Conservation (phyloP, 2,329 filamentous ascomycete genomes). For the Escovopsis sp. region DNA sequence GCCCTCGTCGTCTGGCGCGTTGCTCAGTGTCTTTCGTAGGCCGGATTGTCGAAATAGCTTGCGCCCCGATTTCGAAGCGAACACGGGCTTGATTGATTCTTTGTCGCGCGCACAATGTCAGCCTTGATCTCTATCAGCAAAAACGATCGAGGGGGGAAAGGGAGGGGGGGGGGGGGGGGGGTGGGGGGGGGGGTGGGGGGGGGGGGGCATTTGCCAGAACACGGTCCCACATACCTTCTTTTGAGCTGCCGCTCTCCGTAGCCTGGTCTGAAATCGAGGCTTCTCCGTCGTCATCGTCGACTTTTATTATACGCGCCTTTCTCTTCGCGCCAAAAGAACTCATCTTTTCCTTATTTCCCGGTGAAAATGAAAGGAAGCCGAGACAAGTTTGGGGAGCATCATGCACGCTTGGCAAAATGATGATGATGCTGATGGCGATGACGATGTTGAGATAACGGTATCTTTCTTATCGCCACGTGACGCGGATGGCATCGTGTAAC, state of each 20-base stretch:
- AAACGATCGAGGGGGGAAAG: slow-evolving; percentile 10
- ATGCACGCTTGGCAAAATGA: background rate
- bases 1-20: slow-evolving; percentile 23
- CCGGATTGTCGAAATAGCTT: slow-evolving; percentile 44
- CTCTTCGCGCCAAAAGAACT: slow-evolving; percentile 41
- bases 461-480: slow-evolving; percentile 38
- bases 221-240: slow-evolving; percentile 22
- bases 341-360: slow-evolving; percentile 23
- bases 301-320: slow-evolving; percentile 65
- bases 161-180: background rate
- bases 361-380: too few relatives aligned
- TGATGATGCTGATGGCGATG: slow-evolving; percentile 2
- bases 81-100: slow-evolving; percentile 23
- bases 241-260: slow-evolving; percentile 11
- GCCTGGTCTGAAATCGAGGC: slow-evolving; percentile 7
- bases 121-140: slow-evolving; percentile 22
- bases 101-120: slow-evolving; percentile 13
- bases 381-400: background rate
- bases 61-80: slow-evolving; percentile 29
- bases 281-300: slow-evolving; percentile 54
- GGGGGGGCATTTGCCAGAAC: too few relatives aligned
- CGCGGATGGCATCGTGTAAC: slow-evolving; percentile 10
- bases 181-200: slow-evolving; percentile 4
- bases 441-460: slow-evolving; percentile 1
- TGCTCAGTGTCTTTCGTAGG: slow-evolving; percentile 40